Percentiles rank a stretch among this genome's conserved stretches.
Conservation (phyloP, 1,139 yeast species). For the Magnusiomyces ingens region DNA sequence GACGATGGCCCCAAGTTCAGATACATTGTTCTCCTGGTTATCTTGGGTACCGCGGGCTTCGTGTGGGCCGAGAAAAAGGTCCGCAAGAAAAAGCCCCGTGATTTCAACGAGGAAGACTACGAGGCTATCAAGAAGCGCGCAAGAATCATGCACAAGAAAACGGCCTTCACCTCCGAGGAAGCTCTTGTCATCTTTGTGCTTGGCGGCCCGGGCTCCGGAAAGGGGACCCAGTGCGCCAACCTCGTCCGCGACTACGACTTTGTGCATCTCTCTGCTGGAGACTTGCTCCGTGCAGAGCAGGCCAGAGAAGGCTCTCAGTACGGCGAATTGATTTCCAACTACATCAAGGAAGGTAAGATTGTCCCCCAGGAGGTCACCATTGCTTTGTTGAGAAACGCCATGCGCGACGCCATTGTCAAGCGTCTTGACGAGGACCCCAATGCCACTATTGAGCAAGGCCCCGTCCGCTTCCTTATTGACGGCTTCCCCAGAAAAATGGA, state of each 20-base stretch:
- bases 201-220: constrained; percentile 83
- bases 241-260: constrained; percentile 75
- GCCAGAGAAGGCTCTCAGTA: constrained; percentile 70
- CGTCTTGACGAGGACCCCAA: constrained; percentile 8
- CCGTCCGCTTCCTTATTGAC: constrained; percentile 67
- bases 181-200: constrained; percentile 81
- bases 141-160: constrained; percentile 20
- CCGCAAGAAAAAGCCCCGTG: constrained; percentile 45
- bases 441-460: constrained; percentile 40
- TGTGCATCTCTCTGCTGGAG: constrained; percentile 91
- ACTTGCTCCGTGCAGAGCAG: constrained; percentile 87
- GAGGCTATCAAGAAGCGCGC: constrained; percentile 34
- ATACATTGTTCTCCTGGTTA: constrained; percentile 29
- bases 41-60: constrained; percentile 41
- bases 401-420: constrained; percentile 41
- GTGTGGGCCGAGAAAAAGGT: constrained; percentile 46
- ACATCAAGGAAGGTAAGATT: constrained; percentile 80
- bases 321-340: constrained; percentile 78
- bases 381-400: constrained; percentile 75
- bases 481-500: constrained; percentile 99
- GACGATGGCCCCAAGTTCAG: constrained; percentile 30
- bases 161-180: constrained; percentile 54
- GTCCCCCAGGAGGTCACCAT: constrained; percentile 96
- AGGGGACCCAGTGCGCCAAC: constrained; percentile 91
- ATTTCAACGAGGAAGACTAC: constrained; percentile 57